A percentile compares a stretch with the other conserved stretches of the same genome.
Conservation (phyloP, 768 basidiomycete species). For the Podaxis sp. region DNA sequence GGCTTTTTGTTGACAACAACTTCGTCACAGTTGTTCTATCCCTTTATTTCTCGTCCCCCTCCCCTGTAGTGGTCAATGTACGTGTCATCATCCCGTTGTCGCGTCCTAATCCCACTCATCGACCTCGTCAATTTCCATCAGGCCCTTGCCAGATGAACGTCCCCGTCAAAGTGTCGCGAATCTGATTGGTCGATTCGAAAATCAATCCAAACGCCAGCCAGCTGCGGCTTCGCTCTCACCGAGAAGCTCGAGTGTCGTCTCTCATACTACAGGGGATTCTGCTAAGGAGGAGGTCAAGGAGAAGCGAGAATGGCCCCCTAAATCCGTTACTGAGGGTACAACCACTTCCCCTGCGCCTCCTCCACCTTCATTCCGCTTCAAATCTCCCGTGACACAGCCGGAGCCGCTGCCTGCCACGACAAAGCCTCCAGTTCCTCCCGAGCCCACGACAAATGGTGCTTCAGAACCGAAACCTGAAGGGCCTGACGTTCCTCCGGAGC, state of each 20-base stretch:
- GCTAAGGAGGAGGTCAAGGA: slow-evolving; percentile 68
- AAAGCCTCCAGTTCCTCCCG: background rate
- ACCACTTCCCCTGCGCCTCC: background rate
- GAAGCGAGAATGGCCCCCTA: slow-evolving; percentile 79
- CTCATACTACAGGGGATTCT: slow-evolving; percentile 64
- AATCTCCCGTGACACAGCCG: slow-evolving; percentile 8
- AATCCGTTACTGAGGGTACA: slow-evolving; percentile 24
- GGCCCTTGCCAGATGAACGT: slow-evolving; percentile 87
- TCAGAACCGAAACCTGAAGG: slow-evolving; percentile 3
- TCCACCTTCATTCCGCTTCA: slow-evolving; percentile 10
- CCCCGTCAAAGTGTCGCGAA: slow-evolving; percentile 87
- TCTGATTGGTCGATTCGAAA: slow-evolving; percentile 88
- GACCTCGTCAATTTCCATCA: slow-evolving; percentile 28
- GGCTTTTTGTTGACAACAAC: background rate
- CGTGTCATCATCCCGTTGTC: slow-evolving; percentile 24
- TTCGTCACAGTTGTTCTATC: slow-evolving; percentile 2
- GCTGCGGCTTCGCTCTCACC: slow-evolving; percentile 37
- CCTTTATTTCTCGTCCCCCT: slow-evolving; percentile 5
- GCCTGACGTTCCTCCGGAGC: slow-evolving; percentile 6
- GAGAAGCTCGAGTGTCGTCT: slow-evolving; percentile 67
- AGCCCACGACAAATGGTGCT: slow-evolving; percentile 6
- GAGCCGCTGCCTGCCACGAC: background rate
- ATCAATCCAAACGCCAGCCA: slow-evolving; percentile 63
- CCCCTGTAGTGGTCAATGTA: slow-evolving; percentile 31
- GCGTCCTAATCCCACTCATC: slow-evolving; percentile 21